These are phyloP conservation scores for rapeseed (Brassica napus) DNA, from an alignment of 345 rosid genomes.

Conservation along the genomic window DNA sequence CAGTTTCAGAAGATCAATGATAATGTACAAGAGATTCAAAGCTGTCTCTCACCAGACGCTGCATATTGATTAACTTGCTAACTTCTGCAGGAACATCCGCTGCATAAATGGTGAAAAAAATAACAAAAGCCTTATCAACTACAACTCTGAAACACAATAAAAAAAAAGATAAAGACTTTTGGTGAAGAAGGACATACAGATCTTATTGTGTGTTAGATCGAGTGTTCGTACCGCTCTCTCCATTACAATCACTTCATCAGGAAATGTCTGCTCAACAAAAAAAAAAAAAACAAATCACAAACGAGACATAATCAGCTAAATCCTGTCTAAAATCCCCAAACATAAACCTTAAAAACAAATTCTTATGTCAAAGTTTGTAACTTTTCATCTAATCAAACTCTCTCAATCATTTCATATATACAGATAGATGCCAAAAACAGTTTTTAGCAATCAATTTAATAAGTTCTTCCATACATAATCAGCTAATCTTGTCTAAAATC, in stretches of 20 bases:
- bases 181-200: constrained; percentile 50
- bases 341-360: constrained; percentile 18
- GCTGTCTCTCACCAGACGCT: constrained; percentile 70
- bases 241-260: constrained; percentile 73
- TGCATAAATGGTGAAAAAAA: constrained; percentile 60
- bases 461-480: not conserved
- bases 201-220: constrained; percentile 80
- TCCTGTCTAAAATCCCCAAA: not conserved
- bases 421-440: not conserved
- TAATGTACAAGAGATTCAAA: not conserved
- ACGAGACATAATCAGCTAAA: constrained; percentile 3
- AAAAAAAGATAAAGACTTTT: not conserved
- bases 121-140: constrained; percentile 7
- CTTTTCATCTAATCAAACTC: constrained; percentile 2
- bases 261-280: constrained; percentile 62
- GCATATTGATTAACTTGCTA: constrained; percentile 77
- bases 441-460: not conserved
- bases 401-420: not conserved
- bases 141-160: not conserved
- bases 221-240: constrained; percentile 82
- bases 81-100: constrained; percentile 83
- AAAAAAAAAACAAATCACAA: constrained; percentile 25
- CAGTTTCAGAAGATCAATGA: not conserved
- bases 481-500: not conserved
- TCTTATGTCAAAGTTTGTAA: not conserved